Percentiles rank a stretch among this genome's conserved stretches.
Evolutionary conservation across 129 eudicot species (phyloP).

Genomic region (Saussurea involucrata): DNA sequence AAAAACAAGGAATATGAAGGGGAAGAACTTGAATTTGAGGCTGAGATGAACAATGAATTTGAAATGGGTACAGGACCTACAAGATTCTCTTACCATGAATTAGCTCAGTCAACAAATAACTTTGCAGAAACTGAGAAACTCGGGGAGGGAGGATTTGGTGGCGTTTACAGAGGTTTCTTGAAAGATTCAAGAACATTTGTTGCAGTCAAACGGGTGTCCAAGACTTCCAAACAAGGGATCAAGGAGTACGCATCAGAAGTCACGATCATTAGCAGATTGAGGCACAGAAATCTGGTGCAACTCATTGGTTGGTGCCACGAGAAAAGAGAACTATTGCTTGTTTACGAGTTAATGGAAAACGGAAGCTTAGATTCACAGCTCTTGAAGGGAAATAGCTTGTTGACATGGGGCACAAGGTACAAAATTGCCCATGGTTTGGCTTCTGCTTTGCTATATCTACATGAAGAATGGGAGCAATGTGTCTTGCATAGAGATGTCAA

Average conservation of each 20-base stretch:
- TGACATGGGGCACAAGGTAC: constrained; percentile 11
- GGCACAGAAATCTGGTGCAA: constrained; percentile 24
- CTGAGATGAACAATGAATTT: constrained; percentile 30
- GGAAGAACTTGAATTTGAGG: neutral
- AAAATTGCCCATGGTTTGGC: constrained; percentile 18
- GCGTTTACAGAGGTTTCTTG: constrained; percentile 32
- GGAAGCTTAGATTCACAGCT: constrained; percentile 29
- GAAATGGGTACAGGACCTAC: constrained; percentile 37
- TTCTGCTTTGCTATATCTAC: constrained; percentile 15
- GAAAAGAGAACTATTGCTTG: constrained; percentile 19
- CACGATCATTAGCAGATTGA: constrained; percentile 25
- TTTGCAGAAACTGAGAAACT: constrained; percentile 41
- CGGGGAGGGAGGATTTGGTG: constrained; percentile 56
- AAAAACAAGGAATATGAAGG: neutral
- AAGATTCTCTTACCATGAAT: constrained; percentile 30
- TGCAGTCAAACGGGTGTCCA: constrained; percentile 40
- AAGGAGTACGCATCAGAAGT: constrained; percentile 49
- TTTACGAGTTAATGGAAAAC: constrained; percentile 24
- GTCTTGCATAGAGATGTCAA: constrained; percentile 20
- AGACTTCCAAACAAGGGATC: constrained; percentile 33
- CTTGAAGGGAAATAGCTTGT: constrained; percentile 15
- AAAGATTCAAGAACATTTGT: constrained; percentile 1
- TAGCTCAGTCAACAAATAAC: constrained; percentile 28
- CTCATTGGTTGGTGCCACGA: constrained; percentile 26
- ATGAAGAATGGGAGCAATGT: constrained; percentile 20